Base-by-base conservation (phyloP, 805 yeast species). In the Cyberlindnera sargentensis region DNA sequence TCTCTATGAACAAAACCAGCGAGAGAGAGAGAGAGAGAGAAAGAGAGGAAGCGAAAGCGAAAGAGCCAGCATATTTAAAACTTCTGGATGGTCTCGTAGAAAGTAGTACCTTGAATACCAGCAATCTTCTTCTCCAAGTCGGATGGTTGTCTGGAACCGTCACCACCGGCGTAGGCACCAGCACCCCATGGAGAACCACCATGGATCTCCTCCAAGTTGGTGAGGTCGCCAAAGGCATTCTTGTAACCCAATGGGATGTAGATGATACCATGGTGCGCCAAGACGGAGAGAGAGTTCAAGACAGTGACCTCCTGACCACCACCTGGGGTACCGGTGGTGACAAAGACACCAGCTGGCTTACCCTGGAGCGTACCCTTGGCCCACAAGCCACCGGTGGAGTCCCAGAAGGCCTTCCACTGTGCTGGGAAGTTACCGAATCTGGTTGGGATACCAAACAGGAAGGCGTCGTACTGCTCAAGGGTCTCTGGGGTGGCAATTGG, bases 181-280 rank as follows among this genome's bases (percentile, higher is more conserved):
- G 95, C 84, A 62, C 95, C 95, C 88, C 89, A 87, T 37, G 95
- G 77, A 24, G 89, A 76, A 44, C 84, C 85, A 51, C 95, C 95
- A 60, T 83, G 95, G 40, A 78, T 72, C 66, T 84, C 88, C 3
- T 72, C 75, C 36, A 81, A 56, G 64, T 71, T 71, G 36, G 84
- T 65, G 50, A 81, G 56, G 52, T 72, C 72, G 8, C 73, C 72
- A 63, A 80, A 81, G 4, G 74, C 68, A 48, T 69, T 62, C 49
- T 71, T 74, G 67, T 80, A 86, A 47, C 95, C 95, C 53, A 85
- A 70, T 47, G 95, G 95, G 39, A 86, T 76, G 62, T 63, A 85
- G 45, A 80, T 72, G 65, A 85, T 70, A 55, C 95, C 95, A 53
- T 85, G 93, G 62, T 86, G 95, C 39, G 71, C 73, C 53, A 82